A percentile compares a stretch with the other conserved stretches of the same genome.
These are phyloP conservation scores for Oryza glaberrima DNA, from an alignment of 176 grass and related monocot species.

Conservation along the genomic window DNA sequence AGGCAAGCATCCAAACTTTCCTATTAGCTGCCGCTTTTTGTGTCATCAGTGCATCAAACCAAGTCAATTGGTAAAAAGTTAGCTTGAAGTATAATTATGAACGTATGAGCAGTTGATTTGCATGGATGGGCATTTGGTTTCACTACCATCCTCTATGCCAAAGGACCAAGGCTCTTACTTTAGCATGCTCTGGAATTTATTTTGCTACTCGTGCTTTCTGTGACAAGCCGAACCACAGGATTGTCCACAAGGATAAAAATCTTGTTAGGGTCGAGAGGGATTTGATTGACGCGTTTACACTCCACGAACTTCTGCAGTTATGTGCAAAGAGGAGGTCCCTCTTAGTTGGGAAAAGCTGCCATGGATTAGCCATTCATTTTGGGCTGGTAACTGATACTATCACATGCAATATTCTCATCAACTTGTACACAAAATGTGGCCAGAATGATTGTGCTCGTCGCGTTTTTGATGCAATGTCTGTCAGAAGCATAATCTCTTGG, in stretches of 20 bases:
- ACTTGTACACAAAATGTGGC: conserved; percentile 64
- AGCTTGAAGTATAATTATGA: conserved; percentile 28
- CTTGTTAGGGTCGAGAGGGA: conserved; percentile 32
- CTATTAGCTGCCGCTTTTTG: neutral
- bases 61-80: conserved; percentile 29
- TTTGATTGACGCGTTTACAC: conserved; percentile 23
- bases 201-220: conserved; percentile 35
- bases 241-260: conserved; percentile 29
- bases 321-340: conserved; percentile 52
- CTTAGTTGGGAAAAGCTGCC: conserved; percentile 52
- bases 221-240: conserved; percentile 29
- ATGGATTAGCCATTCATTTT: conserved; percentile 57
- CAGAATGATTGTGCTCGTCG: conserved; percentile 45
- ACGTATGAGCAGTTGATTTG: conserved; percentile 2
- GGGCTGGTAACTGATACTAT: conserved; percentile 57
- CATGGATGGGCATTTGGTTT: conserved; percentile 43
- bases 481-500: conserved; percentile 65
- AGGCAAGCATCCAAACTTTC: conserved; percentile 27
- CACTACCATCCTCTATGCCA: conserved; percentile 11
- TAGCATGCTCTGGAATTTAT: conserved; percentile 29
- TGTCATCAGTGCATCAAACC: neutral
- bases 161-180: conserved; percentile 13
- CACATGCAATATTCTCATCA: conserved; percentile 71
- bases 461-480: conserved; percentile 62
- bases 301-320: conserved; percentile 49